A percentile compares a stretch with the other conserved stretches of the same genome.
These are phyloP conservation scores for Corymbia calophylla DNA, from an alignment of 441 rosid species.

Conservation along the genomic window DNA sequence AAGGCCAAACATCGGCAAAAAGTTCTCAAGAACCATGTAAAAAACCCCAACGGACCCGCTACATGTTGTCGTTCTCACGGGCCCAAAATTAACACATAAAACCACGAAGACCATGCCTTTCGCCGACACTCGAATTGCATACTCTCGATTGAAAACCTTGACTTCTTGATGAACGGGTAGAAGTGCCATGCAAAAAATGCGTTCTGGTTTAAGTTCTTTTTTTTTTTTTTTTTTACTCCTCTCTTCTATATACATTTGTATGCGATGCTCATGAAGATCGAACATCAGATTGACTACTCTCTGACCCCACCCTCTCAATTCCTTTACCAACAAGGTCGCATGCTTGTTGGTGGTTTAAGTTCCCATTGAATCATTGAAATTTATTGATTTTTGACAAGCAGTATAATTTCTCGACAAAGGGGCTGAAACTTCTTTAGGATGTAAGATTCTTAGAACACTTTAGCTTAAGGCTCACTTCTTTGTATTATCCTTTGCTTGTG, in stretches of 20 bases:
- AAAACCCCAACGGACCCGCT: too few species aligned
- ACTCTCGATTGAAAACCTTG: too few species aligned
- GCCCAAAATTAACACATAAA: too few species aligned
- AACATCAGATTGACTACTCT: background rate
- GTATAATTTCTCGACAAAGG: background rate
- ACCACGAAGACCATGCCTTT: too few species aligned
- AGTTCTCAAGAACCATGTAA: background rate
- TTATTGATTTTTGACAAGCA: background rate
- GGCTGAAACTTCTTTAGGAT: background rate
- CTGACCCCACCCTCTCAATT: background rate
- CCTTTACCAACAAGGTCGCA: background rate
- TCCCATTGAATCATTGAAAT: background rate
- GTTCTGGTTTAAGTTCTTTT: too few species aligned
- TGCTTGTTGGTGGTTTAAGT: background rate
- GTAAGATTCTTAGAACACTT: background rate
- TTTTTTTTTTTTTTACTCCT: too few species aligned
- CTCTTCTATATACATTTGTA: too few species aligned
- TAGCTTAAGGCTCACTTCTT: background rate
- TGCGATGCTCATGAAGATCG: background rate
- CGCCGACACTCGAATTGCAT: too few species aligned
- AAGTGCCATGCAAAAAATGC: too few species aligned
- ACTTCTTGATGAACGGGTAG: too few species aligned
- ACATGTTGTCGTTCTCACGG: too few species aligned
- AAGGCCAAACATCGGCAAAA: background rate
- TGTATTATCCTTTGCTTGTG: background rate